Evolutionary conservation across 257 asterid species (phyloP).

Genomic region (Paulownia fortunei): DNA sequence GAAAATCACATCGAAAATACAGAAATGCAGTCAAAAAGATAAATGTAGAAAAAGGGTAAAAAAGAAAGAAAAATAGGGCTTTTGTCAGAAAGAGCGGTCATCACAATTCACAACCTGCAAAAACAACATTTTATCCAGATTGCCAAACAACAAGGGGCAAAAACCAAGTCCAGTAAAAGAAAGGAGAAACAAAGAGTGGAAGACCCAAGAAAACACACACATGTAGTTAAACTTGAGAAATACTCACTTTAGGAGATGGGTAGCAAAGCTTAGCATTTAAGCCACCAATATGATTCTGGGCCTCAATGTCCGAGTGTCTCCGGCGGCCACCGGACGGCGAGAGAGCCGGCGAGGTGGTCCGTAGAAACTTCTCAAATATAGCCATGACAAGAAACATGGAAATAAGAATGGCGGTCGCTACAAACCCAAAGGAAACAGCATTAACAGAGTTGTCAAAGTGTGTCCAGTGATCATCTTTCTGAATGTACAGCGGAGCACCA

Average conservation of each 20-base stretch:
- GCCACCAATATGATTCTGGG: constrained; percentile 42
- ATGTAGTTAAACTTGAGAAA: background rate
- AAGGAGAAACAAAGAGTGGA: background rate
- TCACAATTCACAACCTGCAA: constrained; percentile 34
- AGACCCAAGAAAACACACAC: background rate
- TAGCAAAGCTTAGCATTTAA: constrained; percentile 57
- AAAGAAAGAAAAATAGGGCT: background rate
- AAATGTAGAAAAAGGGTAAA: background rate
- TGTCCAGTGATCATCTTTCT: constrained; percentile 80
- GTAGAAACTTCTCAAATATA: constrained; percentile 77
- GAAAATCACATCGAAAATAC: background rate
- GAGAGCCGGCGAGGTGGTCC: constrained; percentile 59
- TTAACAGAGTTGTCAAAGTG: constrained; percentile 89
- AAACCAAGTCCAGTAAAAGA: background rate
- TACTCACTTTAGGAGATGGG: constrained; percentile 78
- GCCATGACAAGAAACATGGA: constrained; percentile 97
- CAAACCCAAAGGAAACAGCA: constrained; percentile 93
- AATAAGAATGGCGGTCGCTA: constrained; percentile 90
- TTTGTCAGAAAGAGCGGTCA: constrained; percentile 39
- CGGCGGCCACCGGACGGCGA: constrained; percentile 49
- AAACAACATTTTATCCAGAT: constrained; percentile 8
- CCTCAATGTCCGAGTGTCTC: constrained; percentile 54
- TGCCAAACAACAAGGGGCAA: constrained; percentile 15
- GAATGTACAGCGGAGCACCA: constrained; percentile 63
- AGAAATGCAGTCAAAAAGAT: background rate